Conservation (phyloP, 1,284 basidiomycete species). For the Sphagnurus paluster region DNA sequence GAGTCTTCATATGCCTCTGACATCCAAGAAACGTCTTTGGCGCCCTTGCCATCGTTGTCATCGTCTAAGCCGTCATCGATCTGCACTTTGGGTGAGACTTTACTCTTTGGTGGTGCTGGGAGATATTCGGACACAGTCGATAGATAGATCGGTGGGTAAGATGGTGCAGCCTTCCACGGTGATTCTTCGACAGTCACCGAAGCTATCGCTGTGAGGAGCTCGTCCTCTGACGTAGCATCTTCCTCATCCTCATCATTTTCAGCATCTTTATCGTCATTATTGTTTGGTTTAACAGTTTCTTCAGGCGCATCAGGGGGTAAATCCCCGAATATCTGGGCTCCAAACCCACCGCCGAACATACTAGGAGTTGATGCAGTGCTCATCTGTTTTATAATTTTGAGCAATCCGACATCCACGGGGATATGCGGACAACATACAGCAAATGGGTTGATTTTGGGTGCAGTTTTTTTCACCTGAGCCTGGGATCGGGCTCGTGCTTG, state of each 20-base stretch:
- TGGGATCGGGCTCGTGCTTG: constrained; percentile 30
- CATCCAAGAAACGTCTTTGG: constrained; percentile 54
- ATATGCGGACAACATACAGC: constrained; percentile 44
- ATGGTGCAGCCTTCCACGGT: constrained; percentile 60
- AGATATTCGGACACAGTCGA: constrained; percentile 73
- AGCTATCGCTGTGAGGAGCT: constrained; percentile 61
- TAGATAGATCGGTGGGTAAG: constrained; percentile 68
- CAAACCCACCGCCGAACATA: constrained; percentile 56
- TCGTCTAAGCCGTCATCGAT: constrained; percentile 39
- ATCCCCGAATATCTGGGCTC: constrained; percentile 62
- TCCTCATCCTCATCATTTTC: constrained; percentile 34
- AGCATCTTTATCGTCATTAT: constrained; percentile 35
- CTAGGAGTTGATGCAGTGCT: constrained; percentile 25
- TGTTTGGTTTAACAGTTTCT: constrained; percentile 27
- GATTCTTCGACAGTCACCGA: constrained; percentile 56
- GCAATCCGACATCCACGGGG: constrained; percentile 1
- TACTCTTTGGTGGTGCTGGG: constrained; percentile 52
- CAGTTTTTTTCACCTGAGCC: constrained; percentile 33
- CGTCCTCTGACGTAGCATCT: constrained; percentile 40
- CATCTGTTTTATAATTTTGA: constrained; percentile 22
- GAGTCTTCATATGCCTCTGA: constrained; percentile 80
- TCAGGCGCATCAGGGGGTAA: constrained; percentile 14
- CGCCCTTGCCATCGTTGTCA: constrained; percentile 39
- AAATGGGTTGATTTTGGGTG: constrained; percentile 63
- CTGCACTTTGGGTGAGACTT: constrained; percentile 38